phyloP scores from a whole-genome alignment of 169 alveolate genomes.

The Eimeria tenella region DNA sequence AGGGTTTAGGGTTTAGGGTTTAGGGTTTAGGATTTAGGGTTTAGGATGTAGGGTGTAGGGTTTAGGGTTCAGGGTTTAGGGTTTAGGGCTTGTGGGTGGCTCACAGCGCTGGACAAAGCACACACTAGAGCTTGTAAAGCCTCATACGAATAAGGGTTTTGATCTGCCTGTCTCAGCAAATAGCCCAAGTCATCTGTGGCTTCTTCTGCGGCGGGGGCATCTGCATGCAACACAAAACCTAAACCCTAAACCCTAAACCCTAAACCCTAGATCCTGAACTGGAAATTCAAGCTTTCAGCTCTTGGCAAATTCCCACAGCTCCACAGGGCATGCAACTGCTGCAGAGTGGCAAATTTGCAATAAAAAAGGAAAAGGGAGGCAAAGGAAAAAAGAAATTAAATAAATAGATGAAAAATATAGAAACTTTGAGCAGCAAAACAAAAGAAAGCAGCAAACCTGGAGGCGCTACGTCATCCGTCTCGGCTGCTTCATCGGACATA shows the following conservation, averaged over 20 bases:
- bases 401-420: not conserved
- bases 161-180: constrained; percentile 61
- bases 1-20: constrained; percentile 10
- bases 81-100: not conserved
- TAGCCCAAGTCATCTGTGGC: constrained; percentile 19
- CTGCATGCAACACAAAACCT: not conserved
- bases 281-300: too few species aligned
- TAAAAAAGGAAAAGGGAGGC: not conserved
- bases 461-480: constrained; percentile 41
- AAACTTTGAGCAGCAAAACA: not conserved
- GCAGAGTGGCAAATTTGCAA: not conserved
- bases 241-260: constrained; percentile 19
- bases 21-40: not conserved
- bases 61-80: not conserved
- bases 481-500: constrained; percentile 57
- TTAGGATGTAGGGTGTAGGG: not conserved
- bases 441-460: not conserved
- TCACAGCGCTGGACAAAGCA: constrained; percentile 71
- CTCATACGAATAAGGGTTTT: constrained; percentile 73
- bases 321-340: too few species aligned
- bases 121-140: constrained; percentile 66
- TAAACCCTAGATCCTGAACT: not conserved
- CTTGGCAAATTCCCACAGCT: too few species aligned
- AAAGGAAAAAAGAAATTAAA: not conserved
- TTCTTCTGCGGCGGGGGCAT: not conserved